Base-by-base conservation (phyloP, 345 rosid species). In the Atalantia buxifolia region DNA sequence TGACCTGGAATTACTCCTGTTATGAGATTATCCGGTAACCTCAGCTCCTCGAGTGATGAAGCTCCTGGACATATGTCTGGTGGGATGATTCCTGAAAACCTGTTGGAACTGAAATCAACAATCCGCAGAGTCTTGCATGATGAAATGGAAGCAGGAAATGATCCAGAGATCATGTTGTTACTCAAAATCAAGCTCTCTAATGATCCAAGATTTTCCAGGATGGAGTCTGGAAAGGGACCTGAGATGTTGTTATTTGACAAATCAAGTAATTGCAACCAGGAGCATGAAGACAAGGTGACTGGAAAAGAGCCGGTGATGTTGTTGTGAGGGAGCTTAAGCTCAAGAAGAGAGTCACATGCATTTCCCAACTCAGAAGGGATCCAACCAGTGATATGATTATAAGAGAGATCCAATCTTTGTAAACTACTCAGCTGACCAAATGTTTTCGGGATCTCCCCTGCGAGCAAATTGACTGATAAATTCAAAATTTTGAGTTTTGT, bases 181-280 rank as follows among this genome's bases (percentile, higher is more conserved):
- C 98, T 90, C 80, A 93, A 82, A 45, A 92, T 56, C 80, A 96
- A 77, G 67, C 76, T 85, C 84, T 93, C 97, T 9, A 96, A 80
- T 25, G 97, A 85, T 7, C 86, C 85, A 2, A 96, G 88, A 33
- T 78, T 90, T 67, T 60, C 70, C 18, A 93, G 94, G 78, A 93
- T 80, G 4, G 79, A 81, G 81, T 88, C 88, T 0, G 94, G 94
- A 50, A 95, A 91, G 56, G 89, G 87, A 48, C 99, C 99, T 0
- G 99, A 84, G 66, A 95, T 76, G 69, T 91, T 92, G 87, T 95
- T 95, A 86, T 89, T 95, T 35, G 99, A 95, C 60, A 95, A 84
- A 82, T 95, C 97, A 33, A 95, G 90, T 67, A 67, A 45, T 77
- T 89, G 92, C 75, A 95, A 83, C 91, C 77, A 88, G 40, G 94